phyloP scores from a whole-genome alignment of 75 land plant genomes.

The Cupressus sempervirens region DNA sequence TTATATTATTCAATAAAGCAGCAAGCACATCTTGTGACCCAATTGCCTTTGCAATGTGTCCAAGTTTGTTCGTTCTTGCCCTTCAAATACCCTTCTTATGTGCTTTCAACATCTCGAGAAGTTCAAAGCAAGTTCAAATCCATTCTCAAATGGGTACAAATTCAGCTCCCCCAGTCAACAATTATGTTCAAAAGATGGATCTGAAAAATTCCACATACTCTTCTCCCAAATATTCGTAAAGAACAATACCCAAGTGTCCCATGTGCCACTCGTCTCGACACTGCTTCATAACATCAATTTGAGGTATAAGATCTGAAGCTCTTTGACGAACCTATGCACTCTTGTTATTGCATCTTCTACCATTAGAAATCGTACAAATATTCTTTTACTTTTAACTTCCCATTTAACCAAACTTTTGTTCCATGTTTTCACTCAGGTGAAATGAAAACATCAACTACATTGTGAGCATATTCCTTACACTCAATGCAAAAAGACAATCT shows the following conservation, averaged over 20 bases:
- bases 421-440: too few relatives aligned
- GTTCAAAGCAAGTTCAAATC: constrained; percentile 99
- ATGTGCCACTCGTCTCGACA: constrained; percentile 91
- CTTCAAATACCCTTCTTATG: constrained; percentile 97
- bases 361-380: too few relatives aligned
- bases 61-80: constrained; percentile 98
- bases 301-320: constrained; percentile 93
- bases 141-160: constrained; percentile 98
- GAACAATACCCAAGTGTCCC: constrained; percentile 96
- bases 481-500: too few relatives aligned
- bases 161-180: constrained; percentile 98
- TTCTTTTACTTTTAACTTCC: too few relatives aligned
- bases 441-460: too few relatives aligned
- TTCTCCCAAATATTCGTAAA: constrained; percentile 93
- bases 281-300: constrained; percentile 98
- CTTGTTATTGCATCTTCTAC: constrained; percentile 97
- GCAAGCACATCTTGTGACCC: constrained; percentile 98
- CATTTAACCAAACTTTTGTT: too few relatives aligned
- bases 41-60: constrained; percentile 96
- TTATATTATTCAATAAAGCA: constrained; percentile 85
- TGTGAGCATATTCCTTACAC: too few relatives aligned
- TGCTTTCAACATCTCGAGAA: constrained; percentile 95
- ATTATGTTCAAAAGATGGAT: constrained; percentile 93
- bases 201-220: constrained; percentile 98
- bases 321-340: constrained; percentile 98